phyloP scores from a whole-genome alignment of 306 rosid species.

The Casuarina equisetifolia region DNA sequence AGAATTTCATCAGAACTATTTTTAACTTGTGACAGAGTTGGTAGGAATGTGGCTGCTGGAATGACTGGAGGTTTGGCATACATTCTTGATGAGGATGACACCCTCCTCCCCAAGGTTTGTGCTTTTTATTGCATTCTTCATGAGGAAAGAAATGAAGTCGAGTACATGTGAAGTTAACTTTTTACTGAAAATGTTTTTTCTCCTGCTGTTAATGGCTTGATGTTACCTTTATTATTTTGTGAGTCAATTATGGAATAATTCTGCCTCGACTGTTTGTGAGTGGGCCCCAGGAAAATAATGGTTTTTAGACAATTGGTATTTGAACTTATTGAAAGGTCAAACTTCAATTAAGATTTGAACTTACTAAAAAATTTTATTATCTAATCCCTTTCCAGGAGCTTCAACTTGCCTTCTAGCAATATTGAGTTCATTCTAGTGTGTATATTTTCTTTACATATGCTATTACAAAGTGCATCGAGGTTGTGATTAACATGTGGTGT shows the following conservation, averaged over 20 bases:
- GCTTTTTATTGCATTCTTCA: constrained; percentile 2
- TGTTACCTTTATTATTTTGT: neutral
- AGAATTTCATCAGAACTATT: constrained; percentile 23
- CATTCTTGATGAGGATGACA: constrained; percentile 85
- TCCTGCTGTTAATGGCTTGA: neutral
- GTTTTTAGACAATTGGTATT: neutral
- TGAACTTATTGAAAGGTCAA: neutral
- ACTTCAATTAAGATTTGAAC: neutral
- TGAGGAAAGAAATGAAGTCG: too few species aligned
- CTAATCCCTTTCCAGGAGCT: neutral
- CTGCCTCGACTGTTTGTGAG: neutral
- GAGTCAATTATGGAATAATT: neutral
- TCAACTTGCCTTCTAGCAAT: neutral
- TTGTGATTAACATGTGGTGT: neutral
- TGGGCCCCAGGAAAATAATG: neutral
- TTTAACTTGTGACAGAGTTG: constrained; percentile 71
- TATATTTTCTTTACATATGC: neutral
- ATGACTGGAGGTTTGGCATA: constrained; percentile 99
- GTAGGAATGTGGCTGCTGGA: constrained; percentile 99
- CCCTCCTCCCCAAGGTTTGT: constrained; percentile 86
- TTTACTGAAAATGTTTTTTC: neutral
- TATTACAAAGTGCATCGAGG: neutral
- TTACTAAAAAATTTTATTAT: neutral
- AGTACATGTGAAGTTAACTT: neutral
- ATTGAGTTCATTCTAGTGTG: neutral